A percentile compares a stretch with the other conserved stretches of the same genome.
These are phyloP conservation scores for Aureobasidium sp. DNA, from an alignment of 2,329 filamentous ascomycete genomes.

Conservation along the genomic window DNA sequence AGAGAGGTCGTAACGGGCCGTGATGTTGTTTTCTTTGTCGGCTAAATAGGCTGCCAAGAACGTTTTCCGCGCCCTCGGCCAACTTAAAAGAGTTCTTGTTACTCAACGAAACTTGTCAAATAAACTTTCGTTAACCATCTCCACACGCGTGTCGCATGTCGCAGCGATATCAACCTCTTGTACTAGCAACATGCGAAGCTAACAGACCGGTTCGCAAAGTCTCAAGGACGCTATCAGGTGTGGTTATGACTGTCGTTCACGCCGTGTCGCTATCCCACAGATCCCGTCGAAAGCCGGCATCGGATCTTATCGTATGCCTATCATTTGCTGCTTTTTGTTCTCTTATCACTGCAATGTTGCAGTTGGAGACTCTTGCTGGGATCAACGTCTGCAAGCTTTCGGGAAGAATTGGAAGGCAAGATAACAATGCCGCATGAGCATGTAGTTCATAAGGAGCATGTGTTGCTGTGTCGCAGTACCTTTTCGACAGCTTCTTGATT, in stretches of 20 bases:
- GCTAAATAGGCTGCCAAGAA: neutral
- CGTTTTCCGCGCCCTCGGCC: neutral
- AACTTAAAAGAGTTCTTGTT: neutral
- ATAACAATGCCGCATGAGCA: neutral
- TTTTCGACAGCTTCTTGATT: neutral
- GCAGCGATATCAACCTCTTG: neutral
- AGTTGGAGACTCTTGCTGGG: neutral
- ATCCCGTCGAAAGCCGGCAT: neutral
- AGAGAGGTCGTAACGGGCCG: neutral
- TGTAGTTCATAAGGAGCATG: neutral
- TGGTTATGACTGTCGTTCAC: neutral
- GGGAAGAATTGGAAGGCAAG: neutral
- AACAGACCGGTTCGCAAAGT: neutral
- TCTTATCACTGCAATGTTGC: neutral
- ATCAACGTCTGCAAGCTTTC: neutral
- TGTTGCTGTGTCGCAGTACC: neutral
- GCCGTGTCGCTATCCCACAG: neutral
- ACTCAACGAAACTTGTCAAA: neutral
- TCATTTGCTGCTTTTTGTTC: slow-evolving; percentile 3
- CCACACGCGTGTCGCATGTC: neutral
- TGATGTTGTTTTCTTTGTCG: neutral
- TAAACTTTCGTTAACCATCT: neutral
- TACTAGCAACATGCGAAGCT: neutral
- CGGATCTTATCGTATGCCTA: neutral
- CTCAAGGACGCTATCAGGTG: slow-evolving; percentile 9